Evolutionary conservation across 2,329 filamentous ascomycete genomes (phyloP).

Genomic region (Ilyonectria destructans): DNA sequence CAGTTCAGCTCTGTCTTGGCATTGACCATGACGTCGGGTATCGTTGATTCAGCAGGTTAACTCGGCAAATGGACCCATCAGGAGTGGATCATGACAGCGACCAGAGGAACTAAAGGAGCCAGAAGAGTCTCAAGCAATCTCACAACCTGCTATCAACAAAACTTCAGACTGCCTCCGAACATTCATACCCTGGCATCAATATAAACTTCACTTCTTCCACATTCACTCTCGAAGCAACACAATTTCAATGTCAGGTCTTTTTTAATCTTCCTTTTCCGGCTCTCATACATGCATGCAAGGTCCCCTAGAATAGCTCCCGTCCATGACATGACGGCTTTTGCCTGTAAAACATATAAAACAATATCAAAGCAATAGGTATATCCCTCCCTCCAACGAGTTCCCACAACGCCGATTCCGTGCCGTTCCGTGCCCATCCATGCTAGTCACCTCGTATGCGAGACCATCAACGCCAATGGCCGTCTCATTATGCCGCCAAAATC

Average conservation of each 20-base stretch:
- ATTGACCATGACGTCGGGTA: neutral
- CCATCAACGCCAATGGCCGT: slow-evolving; percentile 44
- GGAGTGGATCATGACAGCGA: no score
- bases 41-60: neutral
- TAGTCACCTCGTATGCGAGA: slow-evolving; percentile 43
- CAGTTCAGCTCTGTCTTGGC: slow-evolving; percentile 7
- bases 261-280: slow-evolving; percentile 10
- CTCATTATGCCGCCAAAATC: slow-evolving; percentile 38
- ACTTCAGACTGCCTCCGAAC: no score
- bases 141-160: no score
- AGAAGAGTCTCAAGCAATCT: neutral
- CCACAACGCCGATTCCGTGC: slow-evolving; percentile 44
- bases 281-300: slow-evolving; percentile 22
- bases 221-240: neutral
- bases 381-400: slow-evolving; percentile 37
- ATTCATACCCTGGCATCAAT: no score
- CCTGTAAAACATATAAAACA: slow-evolving; percentile 21
- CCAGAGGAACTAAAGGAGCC: no score
- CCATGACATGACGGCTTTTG: slow-evolving; percentile 12
- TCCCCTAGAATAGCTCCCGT: slow-evolving; percentile 14
- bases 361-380: slow-evolving; percentile 49
- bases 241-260: neutral
- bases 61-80: neutral
- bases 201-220: neutral
- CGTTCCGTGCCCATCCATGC: slow-evolving; percentile 41